Evolutionary conservation across 83 land plant genomes (phyloP).

Genomic region (Picea abies): DNA sequence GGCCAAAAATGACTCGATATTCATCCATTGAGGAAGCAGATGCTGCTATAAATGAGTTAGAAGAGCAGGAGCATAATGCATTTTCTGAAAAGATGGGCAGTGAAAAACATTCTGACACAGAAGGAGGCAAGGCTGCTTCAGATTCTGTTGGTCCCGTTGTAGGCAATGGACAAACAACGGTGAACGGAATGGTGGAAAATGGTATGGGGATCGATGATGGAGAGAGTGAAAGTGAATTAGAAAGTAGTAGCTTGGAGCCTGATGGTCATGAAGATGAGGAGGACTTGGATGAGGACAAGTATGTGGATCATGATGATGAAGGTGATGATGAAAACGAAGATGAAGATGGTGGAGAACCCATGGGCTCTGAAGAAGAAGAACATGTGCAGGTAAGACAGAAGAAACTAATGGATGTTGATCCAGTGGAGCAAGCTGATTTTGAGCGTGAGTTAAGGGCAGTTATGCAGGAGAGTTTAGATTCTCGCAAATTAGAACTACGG

Average conservation of each 20-base stretch:
- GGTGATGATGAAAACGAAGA: conserved; percentile 73
- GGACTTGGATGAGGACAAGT: conserved; percentile 65
- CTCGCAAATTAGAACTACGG: conserved; percentile 80
- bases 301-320: conserved; percentile 71
- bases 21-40: conserved; percentile 86
- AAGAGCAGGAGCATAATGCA: conserved; percentile 68
- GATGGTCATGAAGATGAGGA: conserved; percentile 89
- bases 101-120: conserved; percentile 55
- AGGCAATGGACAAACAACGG: conserved; percentile 42
- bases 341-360: conserved; percentile 60
- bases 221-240: conserved; percentile 80
- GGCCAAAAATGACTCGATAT: conserved; percentile 92
- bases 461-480: conserved; percentile 96
- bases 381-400: conserved; percentile 81
- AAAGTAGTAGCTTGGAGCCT: conserved; percentile 76
- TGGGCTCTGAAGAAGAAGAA: conserved; percentile 90
- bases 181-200: conserved; percentile 54
- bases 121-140: conserved; percentile 23
- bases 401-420: conserved; percentile 72
- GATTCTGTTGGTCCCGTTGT: conserved; percentile 15
- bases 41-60: conserved; percentile 77
- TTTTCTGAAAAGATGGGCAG: conserved; percentile 50
- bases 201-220: conserved; percentile 61
- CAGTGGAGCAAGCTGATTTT: conserved; percentile 87
- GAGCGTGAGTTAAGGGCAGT: conserved; percentile 86